Evolutionary conservation across 208 protist species (phyloP).

Genomic region (Crithidia mellificae): DNA sequence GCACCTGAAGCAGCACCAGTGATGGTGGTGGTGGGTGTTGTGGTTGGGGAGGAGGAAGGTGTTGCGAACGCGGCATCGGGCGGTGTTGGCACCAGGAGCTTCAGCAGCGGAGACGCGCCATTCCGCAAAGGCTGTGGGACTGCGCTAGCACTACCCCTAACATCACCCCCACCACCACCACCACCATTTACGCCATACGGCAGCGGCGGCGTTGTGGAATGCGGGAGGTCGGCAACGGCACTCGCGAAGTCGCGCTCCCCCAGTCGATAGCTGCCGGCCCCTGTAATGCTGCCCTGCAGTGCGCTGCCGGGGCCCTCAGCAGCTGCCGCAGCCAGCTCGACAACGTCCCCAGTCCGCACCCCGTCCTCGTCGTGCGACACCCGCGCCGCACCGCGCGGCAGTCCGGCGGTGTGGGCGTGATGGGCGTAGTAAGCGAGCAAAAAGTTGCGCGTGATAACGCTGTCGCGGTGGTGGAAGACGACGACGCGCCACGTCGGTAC

Average conservation of each 20-base stretch:
- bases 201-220: neutral
- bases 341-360: neutral
- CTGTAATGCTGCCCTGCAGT: neutral
- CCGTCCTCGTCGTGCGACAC: neutral
- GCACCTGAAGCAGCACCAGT: too few relatives aligned
- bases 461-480: constrained; percentile 46
- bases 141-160: too few relatives aligned
- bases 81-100: neutral
- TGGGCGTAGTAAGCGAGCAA: constrained; percentile 29
- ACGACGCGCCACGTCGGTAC: constrained; percentile 66
- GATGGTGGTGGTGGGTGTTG: too few relatives aligned
- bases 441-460: constrained; percentile 31
- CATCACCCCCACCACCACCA: too few relatives aligned
- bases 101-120: constrained; percentile 6
- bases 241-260: neutral
- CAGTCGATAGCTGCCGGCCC: neutral
- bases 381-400: neutral
- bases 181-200: neutral
- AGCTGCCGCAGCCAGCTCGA: neutral
- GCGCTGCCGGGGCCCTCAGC: neutral
- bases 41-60: too few relatives aligned
- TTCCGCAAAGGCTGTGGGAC: too few relatives aligned
- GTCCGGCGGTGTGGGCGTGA: neutral
- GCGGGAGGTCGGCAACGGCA: neutral
- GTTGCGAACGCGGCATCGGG: neutral